phyloP scores from a whole-genome alignment of 805 yeast genomes.

The Metschnikowia arizonensis region DNA sequence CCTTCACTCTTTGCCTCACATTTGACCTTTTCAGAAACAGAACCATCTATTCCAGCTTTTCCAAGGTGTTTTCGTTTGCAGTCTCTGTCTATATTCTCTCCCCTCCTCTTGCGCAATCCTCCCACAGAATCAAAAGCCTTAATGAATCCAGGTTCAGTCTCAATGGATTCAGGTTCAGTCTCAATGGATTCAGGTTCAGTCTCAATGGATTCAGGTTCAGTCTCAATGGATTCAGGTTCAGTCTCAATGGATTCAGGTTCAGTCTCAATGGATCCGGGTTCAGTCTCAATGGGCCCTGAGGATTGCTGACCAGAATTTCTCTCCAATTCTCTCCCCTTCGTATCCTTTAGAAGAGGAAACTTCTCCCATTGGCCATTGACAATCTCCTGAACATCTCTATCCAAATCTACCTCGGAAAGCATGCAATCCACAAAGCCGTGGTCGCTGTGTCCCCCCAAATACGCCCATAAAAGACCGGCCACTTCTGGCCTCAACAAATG shows the following conservation, averaged over 20 bases:
- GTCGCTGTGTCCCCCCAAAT: conserved; percentile 15
- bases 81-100: no score
- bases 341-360: conserved; percentile 15
- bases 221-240: neutral
- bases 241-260: no score
- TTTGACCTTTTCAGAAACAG: no score
- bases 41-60: no score
- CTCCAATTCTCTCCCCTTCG: neutral
- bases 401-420: conserved; percentile 12
- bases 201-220: neutral
- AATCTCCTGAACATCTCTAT: conserved; percentile 17
- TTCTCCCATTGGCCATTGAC: conserved; percentile 20
- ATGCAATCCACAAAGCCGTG: conserved; percentile 20
- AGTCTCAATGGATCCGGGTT: neutral
- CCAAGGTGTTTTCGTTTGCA: no score
- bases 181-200: no score
- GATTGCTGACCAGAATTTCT: neutral
- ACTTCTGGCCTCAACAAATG: conserved; percentile 12
- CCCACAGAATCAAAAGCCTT: no score
- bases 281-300: no score
- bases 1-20: no score
- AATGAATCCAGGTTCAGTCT: no score
- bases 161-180: no score
- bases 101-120: no score
- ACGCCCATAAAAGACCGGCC: conserved; percentile 19